phyloP scores from a whole-genome alignment of 345 rosid genomes.

The Kandelia obovata region DNA sequence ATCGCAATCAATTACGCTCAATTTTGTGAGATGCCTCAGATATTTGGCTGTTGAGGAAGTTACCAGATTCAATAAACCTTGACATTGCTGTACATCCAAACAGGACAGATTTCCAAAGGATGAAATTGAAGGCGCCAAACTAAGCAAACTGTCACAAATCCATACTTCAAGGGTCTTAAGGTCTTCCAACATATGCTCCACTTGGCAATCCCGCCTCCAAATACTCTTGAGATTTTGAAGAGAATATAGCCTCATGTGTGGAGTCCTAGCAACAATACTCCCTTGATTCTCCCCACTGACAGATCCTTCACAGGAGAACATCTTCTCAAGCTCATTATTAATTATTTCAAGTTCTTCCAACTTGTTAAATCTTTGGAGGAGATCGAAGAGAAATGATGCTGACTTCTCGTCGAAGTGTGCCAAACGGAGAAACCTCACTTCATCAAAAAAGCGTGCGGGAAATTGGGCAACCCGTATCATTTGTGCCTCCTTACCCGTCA shows the following conservation, averaged over 20 bases:
- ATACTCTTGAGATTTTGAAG: not conserved
- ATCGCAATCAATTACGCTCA: slow-evolving; percentile 16
- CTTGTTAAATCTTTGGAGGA: slow-evolving; percentile 7
- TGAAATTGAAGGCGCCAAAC: slow-evolving; percentile 10
- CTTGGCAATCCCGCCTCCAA: slow-evolving; percentile 1
- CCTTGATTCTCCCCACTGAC: not conserved
- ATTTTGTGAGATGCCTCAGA: slow-evolving; percentile 6
- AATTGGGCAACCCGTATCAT: not conserved
- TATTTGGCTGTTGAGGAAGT: slow-evolving; percentile 14
- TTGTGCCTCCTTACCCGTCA: not conserved
- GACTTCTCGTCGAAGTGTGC: not conserved
- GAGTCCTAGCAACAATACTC: not conserved
- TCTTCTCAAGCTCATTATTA: not conserved
- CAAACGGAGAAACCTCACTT: not conserved
- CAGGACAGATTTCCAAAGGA: slow-evolving; percentile 14
- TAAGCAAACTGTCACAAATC: not conserved
- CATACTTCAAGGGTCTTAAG: not conserved
- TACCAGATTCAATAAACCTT: slow-evolving; percentile 8
- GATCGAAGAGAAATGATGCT: not conserved
- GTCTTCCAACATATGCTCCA: not conserved
- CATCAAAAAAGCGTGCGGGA: not conserved
- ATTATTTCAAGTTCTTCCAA: not conserved
- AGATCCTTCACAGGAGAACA: not conserved
- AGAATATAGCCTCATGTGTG: fast-evolving
- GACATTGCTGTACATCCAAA: slow-evolving; percentile 12